Conservation (phyloP, 306 rosid genomes). For the Glycine latifolia region DNA sequence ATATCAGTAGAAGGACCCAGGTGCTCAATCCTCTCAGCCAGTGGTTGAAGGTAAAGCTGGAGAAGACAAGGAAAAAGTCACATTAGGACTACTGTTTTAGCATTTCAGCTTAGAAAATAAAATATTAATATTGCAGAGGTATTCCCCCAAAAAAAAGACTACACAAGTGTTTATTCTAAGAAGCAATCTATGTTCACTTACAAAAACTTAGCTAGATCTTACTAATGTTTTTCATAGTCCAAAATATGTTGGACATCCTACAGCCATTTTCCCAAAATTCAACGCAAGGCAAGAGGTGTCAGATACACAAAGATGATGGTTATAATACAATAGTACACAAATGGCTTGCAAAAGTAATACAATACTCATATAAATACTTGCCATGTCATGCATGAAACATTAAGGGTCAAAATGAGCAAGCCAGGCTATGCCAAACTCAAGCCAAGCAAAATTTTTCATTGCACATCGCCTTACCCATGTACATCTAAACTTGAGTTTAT, state of each 20-base stretch:
- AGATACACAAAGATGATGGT: background rate
- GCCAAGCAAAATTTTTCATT: background rate
- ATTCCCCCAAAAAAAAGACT: background rate
- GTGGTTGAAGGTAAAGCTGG: slow-evolving; percentile 66
- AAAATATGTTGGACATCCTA: background rate
- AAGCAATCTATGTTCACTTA: background rate
- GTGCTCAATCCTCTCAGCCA: slow-evolving; percentile 66
- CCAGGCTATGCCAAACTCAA: background rate
- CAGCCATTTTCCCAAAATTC: slow-evolving; percentile 9
- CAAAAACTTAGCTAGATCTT: background rate
- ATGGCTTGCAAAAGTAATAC: slow-evolving; percentile 13
- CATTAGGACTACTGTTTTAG: background rate
- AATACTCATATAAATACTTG: background rate
- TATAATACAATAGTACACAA: background rate
- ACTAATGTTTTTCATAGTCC: too few relatives aligned
- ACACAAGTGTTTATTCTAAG: background rate
- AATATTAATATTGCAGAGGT: background rate
- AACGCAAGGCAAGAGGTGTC: background rate
- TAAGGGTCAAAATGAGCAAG: slow-evolving; percentile 2
- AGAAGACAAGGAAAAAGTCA: slow-evolving; percentile 30
- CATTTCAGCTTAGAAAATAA: slow-evolving; percentile 16
- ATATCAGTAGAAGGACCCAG: slow-evolving; percentile 62
- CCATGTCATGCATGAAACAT: slow-evolving; percentile 9
- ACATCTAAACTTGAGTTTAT: background rate
- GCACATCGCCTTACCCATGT: background rate